A percentile compares a stretch with the other conserved stretches of the same genome.
Evolutionary conservation across 768 basidiomycete species (phyloP).

Genomic region (Termitomyces sp.): DNA sequence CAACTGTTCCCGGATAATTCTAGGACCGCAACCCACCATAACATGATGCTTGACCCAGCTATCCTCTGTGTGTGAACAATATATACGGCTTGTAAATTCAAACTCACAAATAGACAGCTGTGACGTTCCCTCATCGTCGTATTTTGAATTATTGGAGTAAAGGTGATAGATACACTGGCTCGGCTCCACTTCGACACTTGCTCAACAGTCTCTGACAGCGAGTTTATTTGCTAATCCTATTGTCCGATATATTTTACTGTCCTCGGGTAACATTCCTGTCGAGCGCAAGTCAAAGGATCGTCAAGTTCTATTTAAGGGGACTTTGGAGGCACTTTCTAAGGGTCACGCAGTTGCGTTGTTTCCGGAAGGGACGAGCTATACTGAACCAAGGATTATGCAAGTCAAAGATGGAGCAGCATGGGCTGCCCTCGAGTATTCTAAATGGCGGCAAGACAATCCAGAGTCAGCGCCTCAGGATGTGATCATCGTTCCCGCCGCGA

Average conservation of each 20-base stretch:
- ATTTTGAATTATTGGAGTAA: slow-evolving; percentile 94
- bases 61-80: slow-evolving; percentile 52
- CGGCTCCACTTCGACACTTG: neutral
- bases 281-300: slow-evolving; percentile 94
- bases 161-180: slow-evolving; percentile 37
- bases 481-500: slow-evolving; percentile 74
- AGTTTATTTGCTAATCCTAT: slow-evolving; percentile 78
- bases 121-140: slow-evolving; percentile 74
- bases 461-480: slow-evolving; percentile 42
- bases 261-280: slow-evolving; percentile 97
- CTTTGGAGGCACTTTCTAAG: slow-evolving; percentile 77
- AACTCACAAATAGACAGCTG: slow-evolving; percentile 43
- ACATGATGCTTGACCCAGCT: slow-evolving; percentile 91
- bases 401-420: slow-evolving; percentile 93
- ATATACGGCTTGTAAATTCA: neutral
- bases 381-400: slow-evolving; percentile 89
- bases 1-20: neutral
- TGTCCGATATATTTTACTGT: slow-evolving; percentile 66
- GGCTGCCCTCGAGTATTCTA: slow-evolving; percentile 90
- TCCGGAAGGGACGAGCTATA: slow-evolving; percentile 91
- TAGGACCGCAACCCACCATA: slow-evolving; percentile 85
- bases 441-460: slow-evolving; percentile 62
- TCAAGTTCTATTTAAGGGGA: slow-evolving; percentile 80
- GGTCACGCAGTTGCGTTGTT: slow-evolving; percentile 89
- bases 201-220: slow-evolving; percentile 31